Evolutionary conservation across 148 eudicot genomes (phyloP), one percentile per base, ranked within the genome.

Genomic region (Cornus controversa): DNA sequence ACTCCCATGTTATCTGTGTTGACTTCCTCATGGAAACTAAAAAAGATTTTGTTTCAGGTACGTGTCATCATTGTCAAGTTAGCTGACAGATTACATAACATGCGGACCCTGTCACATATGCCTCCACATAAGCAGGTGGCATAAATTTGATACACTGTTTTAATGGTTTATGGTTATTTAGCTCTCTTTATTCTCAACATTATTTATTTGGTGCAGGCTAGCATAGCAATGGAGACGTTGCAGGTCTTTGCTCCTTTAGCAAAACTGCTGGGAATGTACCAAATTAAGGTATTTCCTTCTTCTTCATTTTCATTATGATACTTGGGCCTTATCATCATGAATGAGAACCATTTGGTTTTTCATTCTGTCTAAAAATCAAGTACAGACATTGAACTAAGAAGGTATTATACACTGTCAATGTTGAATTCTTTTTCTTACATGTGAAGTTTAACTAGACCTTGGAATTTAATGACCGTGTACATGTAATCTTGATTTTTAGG

Each of bases 211-310:
- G 66, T 89, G 62, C 91, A 96, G 99, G 82, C 93, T 71, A 93
- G 98, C 85, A 96, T 96, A 74, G 99, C 99, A 50, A 78, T 78
- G 85, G 99, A 96, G 92, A 96, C 99, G 2, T 83, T 93, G 75
- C 94, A 96, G 83, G 99, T 96, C 82, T 96, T 96, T 90, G 99
- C 99, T 70, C 99, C 99, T 81, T 84, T 96, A 66, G 99, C 99
- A 73, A 96, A 96, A 84, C 83, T 91, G 75, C 88, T 96, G 31
- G 99, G 99, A 50, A 96, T 96, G 94, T 93, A 96, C 88, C 91
- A 90, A 89, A 96, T 96, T 72, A 96, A 96, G 97, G 99, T 96
- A 82, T 70, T 18, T 69, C 25, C 40, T 50, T 71, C 66, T 58
- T 31, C 67, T 78, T 70, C 28, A 75, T 23, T 22, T 45, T 69